Percentiles rank a stretch among this genome's conserved stretches.
Conservation (phyloP, 169 alveolate genomes). For the Theileria annulata region DNA sequence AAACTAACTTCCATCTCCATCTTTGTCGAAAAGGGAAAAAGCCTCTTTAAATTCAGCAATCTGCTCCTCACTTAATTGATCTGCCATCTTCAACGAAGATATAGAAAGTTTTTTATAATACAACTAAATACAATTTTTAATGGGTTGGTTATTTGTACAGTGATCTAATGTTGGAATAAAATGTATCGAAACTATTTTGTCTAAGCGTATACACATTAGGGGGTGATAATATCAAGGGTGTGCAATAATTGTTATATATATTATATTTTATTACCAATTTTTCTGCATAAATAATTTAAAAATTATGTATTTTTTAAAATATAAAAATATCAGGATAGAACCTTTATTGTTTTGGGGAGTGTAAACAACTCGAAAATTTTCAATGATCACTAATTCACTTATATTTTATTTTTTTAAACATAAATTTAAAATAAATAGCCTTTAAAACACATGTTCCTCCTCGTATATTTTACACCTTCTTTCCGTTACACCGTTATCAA, state of each 20-base stretch:
- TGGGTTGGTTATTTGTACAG: neutral
- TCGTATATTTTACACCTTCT: neutral
- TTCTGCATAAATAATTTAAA: neutral
- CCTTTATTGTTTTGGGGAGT: neutral
- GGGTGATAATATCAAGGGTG: neutral
- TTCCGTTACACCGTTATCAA: neutral
- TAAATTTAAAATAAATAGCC: too few relatives aligned
- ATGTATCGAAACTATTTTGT: neutral
- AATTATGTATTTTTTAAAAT: too few relatives aligned
- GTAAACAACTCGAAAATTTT: neutral
- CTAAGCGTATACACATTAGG: slow-evolving; percentile 8
- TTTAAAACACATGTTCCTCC: neutral
- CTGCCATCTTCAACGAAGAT: slow-evolving; percentile 88
- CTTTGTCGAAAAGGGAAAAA: slow-evolving; percentile 98
- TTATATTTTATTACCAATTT: neutral
- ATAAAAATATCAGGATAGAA: neutral
- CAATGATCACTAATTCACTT: neutral
- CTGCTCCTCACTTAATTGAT: slow-evolving; percentile 97
- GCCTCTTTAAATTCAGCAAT: slow-evolving; percentile 99
- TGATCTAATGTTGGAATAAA: neutral
- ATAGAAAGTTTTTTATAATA: slow-evolving; percentile 16
- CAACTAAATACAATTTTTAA: neutral
- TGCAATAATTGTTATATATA: neutral
- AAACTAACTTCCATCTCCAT: slow-evolving; percentile 96
- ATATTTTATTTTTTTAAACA: neutral